Evolutionary conservation across 2,329 filamentous ascomycete species (phyloP).

Genomic region (Colletotrichum siamense): DNA sequence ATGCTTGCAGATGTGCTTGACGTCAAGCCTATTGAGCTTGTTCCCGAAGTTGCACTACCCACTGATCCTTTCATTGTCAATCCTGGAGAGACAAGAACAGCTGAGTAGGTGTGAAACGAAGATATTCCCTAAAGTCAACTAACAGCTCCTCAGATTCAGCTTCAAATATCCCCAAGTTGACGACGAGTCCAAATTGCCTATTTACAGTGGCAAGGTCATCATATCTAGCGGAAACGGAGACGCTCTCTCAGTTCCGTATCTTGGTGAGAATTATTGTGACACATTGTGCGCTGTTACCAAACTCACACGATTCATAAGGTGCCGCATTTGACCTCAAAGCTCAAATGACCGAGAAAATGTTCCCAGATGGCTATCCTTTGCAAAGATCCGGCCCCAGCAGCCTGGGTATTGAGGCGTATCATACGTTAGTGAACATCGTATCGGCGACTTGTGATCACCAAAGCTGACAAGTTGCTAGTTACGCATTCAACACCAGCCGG

Average conservation of each 20-base stretch:
- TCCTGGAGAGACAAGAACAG: conserved; percentile 14
- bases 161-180: conserved; percentile 30
- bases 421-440: not conserved
- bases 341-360: conserved; percentile 10
- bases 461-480: not conserved
- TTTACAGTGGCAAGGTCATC: conserved; percentile 39
- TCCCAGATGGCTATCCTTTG: not conserved
- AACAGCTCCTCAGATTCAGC: conserved; percentile 22
- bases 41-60: not conserved
- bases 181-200: conserved; percentile 33
- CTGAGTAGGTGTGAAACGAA: not conserved
- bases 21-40: not conserved
- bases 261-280: conserved; percentile 22
- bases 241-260: conserved; percentile 35
- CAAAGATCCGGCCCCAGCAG: conserved; percentile 3
- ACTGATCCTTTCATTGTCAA: not conserved
- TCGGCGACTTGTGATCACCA: not conserved
- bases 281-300: not conserved
- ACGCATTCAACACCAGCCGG: conserved; percentile 16
- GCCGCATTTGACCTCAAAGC: conserved; percentile 14
- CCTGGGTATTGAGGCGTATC: not conserved
- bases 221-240: conserved; percentile 35
- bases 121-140: not conserved
- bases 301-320: not conserved
- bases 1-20: conserved; percentile 9